These are phyloP conservation scores for Candida parachauliodes DNA, from an alignment of 805 yeast genomes.

Conservation along the genomic window DNA sequence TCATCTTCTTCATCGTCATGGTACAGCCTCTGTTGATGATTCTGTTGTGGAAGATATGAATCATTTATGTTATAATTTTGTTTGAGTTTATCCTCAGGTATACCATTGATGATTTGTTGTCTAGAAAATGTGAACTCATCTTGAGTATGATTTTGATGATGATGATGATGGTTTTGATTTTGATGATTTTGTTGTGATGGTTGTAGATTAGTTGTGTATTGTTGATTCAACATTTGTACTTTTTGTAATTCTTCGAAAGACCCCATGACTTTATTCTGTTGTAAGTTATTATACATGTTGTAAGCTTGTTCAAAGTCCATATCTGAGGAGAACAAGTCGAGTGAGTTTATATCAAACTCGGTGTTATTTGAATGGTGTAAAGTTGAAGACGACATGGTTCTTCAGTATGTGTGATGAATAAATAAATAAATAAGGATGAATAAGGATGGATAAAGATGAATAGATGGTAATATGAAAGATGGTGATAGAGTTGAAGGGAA, in stretches of 20 bases:
- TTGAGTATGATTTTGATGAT: background rate
- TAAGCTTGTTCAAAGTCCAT: conserved; percentile 47
- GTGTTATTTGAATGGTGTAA: background rate
- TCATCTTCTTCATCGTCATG: conserved; percentile 20
- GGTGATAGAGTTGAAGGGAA: no score
- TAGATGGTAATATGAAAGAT: no score
- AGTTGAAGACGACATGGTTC: conserved; percentile 1
- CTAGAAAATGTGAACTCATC: conserved; percentile 7
- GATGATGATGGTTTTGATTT: background rate
- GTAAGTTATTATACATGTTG: conserved; percentile 34
- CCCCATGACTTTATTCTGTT: conserved; percentile 32
- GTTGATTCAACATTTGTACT: conserved; percentile 29
- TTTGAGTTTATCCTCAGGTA: background rate
- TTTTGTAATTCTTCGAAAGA: conserved; percentile 37
- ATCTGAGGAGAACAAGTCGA: conserved; percentile 34
- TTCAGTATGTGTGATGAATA: background rate
- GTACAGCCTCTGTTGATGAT: background rate
- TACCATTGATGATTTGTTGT: conserved; percentile 9
- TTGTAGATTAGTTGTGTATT: conserved; percentile 7
- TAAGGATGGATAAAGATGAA: no score
- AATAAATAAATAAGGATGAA: no score
- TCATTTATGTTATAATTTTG: conserved; percentile 1
- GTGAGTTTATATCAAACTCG: conserved; percentile 4
- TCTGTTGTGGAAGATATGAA: conserved; percentile 12
- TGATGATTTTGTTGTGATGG: conserved; percentile 2